Conservation (phyloP, 2,329 filamentous ascomycete species). For the Epichloe gansuensis region DNA sequence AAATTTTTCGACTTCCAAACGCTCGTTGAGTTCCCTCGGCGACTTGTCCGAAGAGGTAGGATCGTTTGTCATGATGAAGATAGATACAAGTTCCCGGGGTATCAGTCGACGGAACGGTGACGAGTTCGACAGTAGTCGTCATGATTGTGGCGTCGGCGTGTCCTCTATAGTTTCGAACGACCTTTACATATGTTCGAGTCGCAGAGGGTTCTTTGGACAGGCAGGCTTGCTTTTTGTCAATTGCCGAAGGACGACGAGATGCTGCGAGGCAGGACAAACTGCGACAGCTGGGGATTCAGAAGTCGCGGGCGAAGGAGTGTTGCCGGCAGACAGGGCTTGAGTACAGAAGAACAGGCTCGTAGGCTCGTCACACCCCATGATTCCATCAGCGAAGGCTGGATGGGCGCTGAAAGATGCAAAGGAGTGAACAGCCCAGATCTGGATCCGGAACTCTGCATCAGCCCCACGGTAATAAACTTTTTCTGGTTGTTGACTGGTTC, state of each 20-base stretch:
- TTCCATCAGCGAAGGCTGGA: constrained; percentile 4
- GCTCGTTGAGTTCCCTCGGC: constrained; percentile 77
- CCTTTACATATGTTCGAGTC: not conserved
- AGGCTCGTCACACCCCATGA: constrained; percentile 3
- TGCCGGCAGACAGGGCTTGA: not conserved
- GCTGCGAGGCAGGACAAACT: not conserved
- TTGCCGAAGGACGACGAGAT: not conserved
- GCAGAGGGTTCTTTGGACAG: not conserved
- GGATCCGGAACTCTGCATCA: not conserved
- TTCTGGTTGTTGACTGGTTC: not conserved
- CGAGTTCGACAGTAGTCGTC: constrained; percentile 61
- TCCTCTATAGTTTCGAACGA: not conserved
- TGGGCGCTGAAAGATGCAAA: not conserved
- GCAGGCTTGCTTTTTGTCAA: not conserved
- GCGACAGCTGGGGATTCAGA: not conserved
- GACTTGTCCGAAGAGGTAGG: constrained; percentile 76
- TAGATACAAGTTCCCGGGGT: constrained; percentile 68
- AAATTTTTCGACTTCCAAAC: constrained; percentile 53
- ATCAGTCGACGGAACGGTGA: constrained; percentile 77
- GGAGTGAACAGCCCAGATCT: not conserved
- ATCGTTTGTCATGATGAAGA: constrained; percentile 67
- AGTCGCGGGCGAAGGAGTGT: not conserved
- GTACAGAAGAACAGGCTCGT: not conserved
- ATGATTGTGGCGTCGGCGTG: constrained; percentile 32
- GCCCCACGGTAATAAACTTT: not conserved